Conservation (phyloP, 768 basidiomycete genomes). For the Sporobolomyces pararoseus region DNA sequence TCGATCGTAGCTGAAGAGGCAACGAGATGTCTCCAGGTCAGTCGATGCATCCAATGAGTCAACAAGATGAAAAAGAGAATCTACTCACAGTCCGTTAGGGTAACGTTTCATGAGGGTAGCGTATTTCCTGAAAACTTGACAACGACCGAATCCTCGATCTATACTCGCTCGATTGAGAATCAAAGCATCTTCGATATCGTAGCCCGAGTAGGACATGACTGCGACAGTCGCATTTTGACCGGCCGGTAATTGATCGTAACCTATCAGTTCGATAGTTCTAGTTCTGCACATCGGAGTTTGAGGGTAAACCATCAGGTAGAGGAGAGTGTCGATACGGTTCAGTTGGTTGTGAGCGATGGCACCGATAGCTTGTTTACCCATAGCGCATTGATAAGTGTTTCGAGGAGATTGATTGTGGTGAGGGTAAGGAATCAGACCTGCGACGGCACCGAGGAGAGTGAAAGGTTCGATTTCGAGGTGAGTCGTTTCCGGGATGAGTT, state of each 20-base stretch:
- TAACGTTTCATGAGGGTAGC: conserved; percentile 90
- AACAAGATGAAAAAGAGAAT: neutral
- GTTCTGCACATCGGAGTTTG: conserved; percentile 99
- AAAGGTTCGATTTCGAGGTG: conserved; percentile 99
- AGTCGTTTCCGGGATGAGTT: conserved; percentile 74
- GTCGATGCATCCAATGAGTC: neutral
- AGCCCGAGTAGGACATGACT: conserved; percentile 98
- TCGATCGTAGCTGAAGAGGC: conserved; percentile 71
- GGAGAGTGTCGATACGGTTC: conserved; percentile 91
- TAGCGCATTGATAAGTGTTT: conserved; percentile 99
- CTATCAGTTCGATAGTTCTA: conserved; percentile 92
- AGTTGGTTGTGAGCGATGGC: conserved; percentile 98
- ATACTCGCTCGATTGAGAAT: conserved; percentile 94
- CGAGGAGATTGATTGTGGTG: conserved; percentile 99
- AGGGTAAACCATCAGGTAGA: conserved; percentile 97
- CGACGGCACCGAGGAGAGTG: conserved; percentile 93
- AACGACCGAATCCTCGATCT: conserved; percentile 94
- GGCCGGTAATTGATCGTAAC: conserved; percentile 92
- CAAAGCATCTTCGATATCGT: conserved; percentile 98
- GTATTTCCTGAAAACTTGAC: conserved; percentile 95
- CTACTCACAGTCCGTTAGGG: conserved; percentile 87
- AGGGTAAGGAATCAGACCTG: conserved; percentile 96
- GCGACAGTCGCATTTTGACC: conserved; percentile 98
- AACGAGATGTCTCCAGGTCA: neutral
- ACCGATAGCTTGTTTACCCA: conserved; percentile 99